Evolutionary conservation across 371 early-diverging fungal genomes (phyloP), one percentile per base, ranked within the genome.

Genomic region (Apophysomyces elegans): DNA sequence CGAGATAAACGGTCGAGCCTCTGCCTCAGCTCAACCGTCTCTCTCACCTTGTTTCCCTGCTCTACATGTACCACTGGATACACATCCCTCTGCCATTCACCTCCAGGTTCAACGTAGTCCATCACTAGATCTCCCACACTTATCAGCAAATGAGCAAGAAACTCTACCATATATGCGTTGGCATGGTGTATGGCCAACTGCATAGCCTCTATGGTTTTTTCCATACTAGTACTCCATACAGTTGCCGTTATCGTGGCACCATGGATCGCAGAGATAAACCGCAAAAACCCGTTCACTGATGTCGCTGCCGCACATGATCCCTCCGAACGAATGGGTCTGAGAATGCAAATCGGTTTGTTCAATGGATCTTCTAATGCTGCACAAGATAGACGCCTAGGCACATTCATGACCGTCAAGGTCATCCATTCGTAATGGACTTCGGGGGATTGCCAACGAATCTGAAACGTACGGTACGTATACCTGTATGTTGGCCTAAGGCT

Each of bases 371-470:
- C 54, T 7, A 50, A 5, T 9, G 60, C 59, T 7, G 39, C 56
- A 41, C 56, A 65, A 1, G 60, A 65, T 5, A 35, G 50, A 1
- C 65, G 59, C 39, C 64, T 56, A 13, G 64, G 64, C 5, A 41
- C 26, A 41, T 56, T 64, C 37, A 57, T 44, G 44, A 64, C 32
- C 4, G 58, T 64, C n/a, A 64, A 32, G 14, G 47, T 58, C 11
- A 45, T 36, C 64, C 64, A 64, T 18, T 64, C 57, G 26, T 64
- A 64, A 8, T 7, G 41, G n/a, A 2, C 16, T 44, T 38, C 21
- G 60, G 38, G n/a, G 0, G 54, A 50, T 18, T 5, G 56, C 78
- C 78, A 78, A 56, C 75, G 73, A 14, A 78, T 56, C 37, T 63
- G 66, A 41, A 78, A 73, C 7, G 67, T 73, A 13, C 59, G 59